Evolutionary conservation across 2,329 filamentous ascomycete species (phyloP).

Genomic region (Beauveria brongniartii): DNA sequence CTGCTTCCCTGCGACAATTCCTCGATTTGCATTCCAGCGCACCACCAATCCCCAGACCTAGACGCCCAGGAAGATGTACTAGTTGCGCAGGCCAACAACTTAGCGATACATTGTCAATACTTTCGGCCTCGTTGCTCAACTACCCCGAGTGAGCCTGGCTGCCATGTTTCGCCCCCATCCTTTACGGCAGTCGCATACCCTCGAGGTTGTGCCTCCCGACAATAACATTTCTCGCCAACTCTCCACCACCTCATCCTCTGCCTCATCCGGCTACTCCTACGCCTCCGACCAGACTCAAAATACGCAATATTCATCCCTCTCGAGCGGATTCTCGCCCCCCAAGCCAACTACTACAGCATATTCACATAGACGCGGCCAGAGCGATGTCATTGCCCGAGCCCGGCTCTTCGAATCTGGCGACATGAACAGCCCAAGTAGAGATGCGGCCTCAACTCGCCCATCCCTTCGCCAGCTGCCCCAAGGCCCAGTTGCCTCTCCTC

Average conservation of each 20-base stretch:
- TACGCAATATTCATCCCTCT: conserved; percentile 62
- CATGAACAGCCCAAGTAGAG: conserved; percentile 34
- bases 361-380: conserved; percentile 65
- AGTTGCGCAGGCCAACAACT: conserved; percentile 6
- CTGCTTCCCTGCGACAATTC: conserved; percentile 1
- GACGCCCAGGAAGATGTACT: conserved; percentile 10
- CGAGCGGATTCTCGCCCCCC: conserved; percentile 43
- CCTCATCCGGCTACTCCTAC: conserved; percentile 60
- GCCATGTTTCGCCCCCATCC: conserved; percentile 43
- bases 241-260: conserved; percentile 64
- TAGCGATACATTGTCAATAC: conserved; percentile 29
- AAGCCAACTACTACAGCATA: conserved; percentile 21
- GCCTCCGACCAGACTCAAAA: conserved; percentile 48
- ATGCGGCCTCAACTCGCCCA: conserved; percentile 60
- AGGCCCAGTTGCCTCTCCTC: conserved; percentile 42
- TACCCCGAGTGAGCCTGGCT: background rate
- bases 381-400: conserved; percentile 55
- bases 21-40: conserved; percentile 10
- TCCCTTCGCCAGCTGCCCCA: conserved; percentile 70
- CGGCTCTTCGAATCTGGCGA: conserved; percentile 37
- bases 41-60: background rate
- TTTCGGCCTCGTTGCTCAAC: conserved; percentile 22
- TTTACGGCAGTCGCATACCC: conserved; percentile 47
- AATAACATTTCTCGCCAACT: conserved; percentile 49
- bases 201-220: conserved; percentile 33